Base-by-base conservation (phyloP, 805 yeast species). In the Sugiyamaella chiloensis region DNA sequence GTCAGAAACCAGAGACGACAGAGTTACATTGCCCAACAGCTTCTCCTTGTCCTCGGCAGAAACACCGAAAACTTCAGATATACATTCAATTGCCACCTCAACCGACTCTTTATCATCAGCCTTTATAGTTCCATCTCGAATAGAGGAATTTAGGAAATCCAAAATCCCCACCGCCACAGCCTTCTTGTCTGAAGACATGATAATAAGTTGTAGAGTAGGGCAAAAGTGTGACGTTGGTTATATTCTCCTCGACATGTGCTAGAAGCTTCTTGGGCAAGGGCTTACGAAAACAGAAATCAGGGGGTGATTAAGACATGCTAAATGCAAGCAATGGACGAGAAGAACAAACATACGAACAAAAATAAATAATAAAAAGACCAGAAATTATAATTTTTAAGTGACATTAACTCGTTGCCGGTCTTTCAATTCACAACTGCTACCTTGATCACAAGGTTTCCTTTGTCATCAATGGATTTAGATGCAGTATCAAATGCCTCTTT, bases 11-110 rank as follows among this genome's bases (percentile, higher is more conserved):
- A 60, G 59, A 72, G 75, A 41, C 78, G 83, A 30, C 64, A 70
- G 60, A 75, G 79, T 52, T 67, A 74, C 24, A 54, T 52, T 43
- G 20, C 66, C 65, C 17, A 52, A 51, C 5, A 64, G 64, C 40
- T 39, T 51, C 14, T 49, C 58, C 26, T 63, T 60, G 29, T 66
- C 57, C 29, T 74, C 74, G 56, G 75, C 74, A 54, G 76, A 73
- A 21, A 90, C 81, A 42, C 74, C 81, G 64, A 84, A 91, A 8
- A 95, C 88, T 59, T 90, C 98, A 20, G 86, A 79, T 49, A 93
- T 79, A 71, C 97, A 88, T 62, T 88, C 96, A 56, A 89, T 77
- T 52, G 98, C 98, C 44, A 91, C 95, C 56, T 89, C 96, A 57
- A 91, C 74, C 7, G 96, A 87, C 58, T 93, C 98, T 48, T 76